Evolutionary conservation across 2,329 filamentous ascomycete species (phyloP).

Genomic region (Didymella arachidicola): DNA sequence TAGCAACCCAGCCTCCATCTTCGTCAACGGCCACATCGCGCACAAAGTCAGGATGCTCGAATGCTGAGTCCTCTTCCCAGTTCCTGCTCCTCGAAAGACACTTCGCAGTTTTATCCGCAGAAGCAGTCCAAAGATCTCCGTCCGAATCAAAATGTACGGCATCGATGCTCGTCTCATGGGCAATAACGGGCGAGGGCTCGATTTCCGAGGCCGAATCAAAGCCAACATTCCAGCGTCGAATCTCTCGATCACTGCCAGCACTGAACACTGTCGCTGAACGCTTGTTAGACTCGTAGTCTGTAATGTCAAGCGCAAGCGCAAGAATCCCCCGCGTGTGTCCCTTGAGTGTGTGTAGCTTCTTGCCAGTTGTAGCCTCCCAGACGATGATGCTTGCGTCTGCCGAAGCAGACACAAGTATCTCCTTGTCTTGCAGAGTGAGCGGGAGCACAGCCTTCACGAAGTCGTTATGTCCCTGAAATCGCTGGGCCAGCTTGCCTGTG

Average conservation of each 20-base stretch:
- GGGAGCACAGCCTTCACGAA: conserved; percentile 86
- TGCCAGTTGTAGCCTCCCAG: conserved; percentile 76
- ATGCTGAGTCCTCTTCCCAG: conserved; percentile 75
- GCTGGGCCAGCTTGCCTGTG: conserved; percentile 54
- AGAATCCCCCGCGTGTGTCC: conserved; percentile 82
- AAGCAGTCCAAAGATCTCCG: conserved; percentile 89
- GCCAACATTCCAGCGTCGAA: conserved; percentile 76
- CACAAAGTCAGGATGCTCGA: conserved; percentile 89
- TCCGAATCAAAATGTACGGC: conserved; percentile 75
- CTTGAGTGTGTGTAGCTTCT: conserved; percentile 77
- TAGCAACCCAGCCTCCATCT: conserved; percentile 79
- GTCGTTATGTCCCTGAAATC: conserved; percentile 80
- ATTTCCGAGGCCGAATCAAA: conserved; percentile 33
- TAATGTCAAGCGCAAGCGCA: conserved; percentile 77
- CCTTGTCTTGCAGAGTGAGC: conserved; percentile 65
- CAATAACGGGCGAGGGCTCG: conserved; percentile 66
- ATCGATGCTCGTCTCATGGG: conserved; percentile 92
- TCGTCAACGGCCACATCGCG: conserved; percentile 76
- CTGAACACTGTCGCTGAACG: conserved; percentile 70
- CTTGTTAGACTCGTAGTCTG: conserved; percentile 32
- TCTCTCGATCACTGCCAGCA: conserved; percentile 69
- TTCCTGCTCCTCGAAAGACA: conserved; percentile 73
- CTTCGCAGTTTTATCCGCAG: conserved; percentile 86
- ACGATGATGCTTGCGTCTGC: conserved; percentile 66
- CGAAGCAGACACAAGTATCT: conserved; percentile 59